Conservation (phyloP, 352 stramenopile genomes). For the Phytophthora niederhauseri region DNA sequence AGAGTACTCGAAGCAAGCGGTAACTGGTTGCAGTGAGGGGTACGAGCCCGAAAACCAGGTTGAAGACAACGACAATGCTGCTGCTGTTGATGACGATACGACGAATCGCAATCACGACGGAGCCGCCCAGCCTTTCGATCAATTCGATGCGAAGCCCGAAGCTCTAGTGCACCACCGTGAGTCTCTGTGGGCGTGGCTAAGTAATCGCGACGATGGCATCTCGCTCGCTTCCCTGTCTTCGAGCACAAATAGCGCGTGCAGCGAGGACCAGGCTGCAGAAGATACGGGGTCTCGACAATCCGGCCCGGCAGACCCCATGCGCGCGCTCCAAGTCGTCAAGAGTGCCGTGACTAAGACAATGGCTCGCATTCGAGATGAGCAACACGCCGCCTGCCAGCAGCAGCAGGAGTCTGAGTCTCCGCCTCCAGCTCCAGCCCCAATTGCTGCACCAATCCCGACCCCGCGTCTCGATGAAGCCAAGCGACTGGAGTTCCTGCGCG, state of each 20-base stretch:
- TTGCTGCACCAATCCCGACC: not conserved
- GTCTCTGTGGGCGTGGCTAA: not conserved
- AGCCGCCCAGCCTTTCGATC: not conserved
- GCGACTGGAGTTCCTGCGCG: constrained; percentile 49
- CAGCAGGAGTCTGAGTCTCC: not conserved
- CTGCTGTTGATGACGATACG: not conserved
- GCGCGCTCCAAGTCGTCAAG: constrained; percentile 14
- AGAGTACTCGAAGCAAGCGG: not conserved
- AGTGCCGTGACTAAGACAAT: constrained; percentile 15
- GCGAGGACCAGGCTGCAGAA: not conserved
- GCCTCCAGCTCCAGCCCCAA: not conserved
- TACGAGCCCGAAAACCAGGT: not conserved
- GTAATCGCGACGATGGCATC: not conserved
- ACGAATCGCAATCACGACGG: not conserved
- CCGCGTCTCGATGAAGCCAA: constrained; percentile 27
- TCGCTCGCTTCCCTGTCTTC: not conserved
- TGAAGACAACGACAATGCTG: not conserved
- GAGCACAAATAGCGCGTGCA: not conserved
- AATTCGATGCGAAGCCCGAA: not conserved
- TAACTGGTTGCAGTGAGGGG: not conserved
- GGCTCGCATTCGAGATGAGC: constrained; percentile 7
- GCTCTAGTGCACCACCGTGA: not conserved
- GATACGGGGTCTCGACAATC: not conserved
- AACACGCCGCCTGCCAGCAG: not conserved
- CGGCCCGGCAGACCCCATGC: constrained; percentile 7